phyloP scores from a whole-genome alignment of 352 stramenopile genomes.

The Phytophthora pini region DNA sequence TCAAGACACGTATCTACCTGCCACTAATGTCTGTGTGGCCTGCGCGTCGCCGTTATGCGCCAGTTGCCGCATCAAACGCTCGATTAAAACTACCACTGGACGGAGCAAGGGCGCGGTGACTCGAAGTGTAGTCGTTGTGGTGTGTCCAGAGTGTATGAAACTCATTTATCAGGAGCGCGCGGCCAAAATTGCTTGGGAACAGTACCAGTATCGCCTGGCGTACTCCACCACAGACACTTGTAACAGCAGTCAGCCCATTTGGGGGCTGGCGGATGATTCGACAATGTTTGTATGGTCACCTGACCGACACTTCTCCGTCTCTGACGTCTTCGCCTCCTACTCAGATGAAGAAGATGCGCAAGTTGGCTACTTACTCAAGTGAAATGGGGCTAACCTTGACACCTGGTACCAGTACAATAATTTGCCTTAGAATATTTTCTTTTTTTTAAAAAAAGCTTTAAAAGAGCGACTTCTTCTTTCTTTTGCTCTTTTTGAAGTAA shows the following conservation, averaged over 20 bases:
- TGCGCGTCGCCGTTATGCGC: slow-evolving; percentile 14
- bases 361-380: background rate
- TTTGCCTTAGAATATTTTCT: too few relatives aligned
- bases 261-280: slow-evolving; percentile 17
- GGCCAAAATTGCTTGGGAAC: slow-evolving; percentile 20
- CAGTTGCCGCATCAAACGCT: slow-evolving; percentile 20
- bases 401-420: too few relatives aligned
- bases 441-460: too few relatives aligned
- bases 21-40: slow-evolving; percentile 5
- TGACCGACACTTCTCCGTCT: slow-evolving; percentile 17
- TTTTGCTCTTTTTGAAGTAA: too few relatives aligned
- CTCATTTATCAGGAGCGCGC: slow-evolving; percentile 4
- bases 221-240: slow-evolving; percentile 14
- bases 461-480: too few relatives aligned
- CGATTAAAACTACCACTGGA: slow-evolving; percentile 14
- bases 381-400: background rate
- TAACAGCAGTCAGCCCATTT: slow-evolving; percentile 15
- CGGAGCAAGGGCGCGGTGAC: slow-evolving; percentile 12
- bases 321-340: slow-evolving; percentile 8
- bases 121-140: slow-evolving; percentile 6
- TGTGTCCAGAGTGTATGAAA: slow-evolving; percentile 16
- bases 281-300: slow-evolving; percentile 19
- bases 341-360: slow-evolving; percentile 10
- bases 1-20: background rate
- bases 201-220: slow-evolving; percentile 15